Percentiles rank a stretch among this genome's conserved stretches.
Evolutionary conservation across 2,329 filamentous ascomycete genomes (phyloP).

Genomic region (Clarireedia homoeocarpa): DNA sequence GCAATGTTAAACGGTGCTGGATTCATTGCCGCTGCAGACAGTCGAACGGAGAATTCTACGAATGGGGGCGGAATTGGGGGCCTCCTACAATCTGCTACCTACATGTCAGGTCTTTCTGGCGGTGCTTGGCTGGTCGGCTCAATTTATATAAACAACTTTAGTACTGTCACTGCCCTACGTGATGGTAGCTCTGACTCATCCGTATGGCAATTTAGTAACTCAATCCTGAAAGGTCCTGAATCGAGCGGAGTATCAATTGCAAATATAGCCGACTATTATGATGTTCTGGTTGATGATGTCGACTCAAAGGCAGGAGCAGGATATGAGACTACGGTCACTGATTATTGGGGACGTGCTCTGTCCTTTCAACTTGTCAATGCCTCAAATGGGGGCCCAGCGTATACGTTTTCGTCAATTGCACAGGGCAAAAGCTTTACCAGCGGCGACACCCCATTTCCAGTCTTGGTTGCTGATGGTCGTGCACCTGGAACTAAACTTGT

Average conservation of each 20-base stretch:
- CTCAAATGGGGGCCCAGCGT: conserved; percentile 63
- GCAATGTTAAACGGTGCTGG: conserved; percentile 81
- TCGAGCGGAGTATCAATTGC: conserved; percentile 43
- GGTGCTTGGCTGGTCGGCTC: conserved; percentile 82
- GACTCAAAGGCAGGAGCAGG: conserved; percentile 53
- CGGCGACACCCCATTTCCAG: conserved; percentile 61
- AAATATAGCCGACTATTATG: conserved; percentile 53
- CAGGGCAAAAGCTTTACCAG: conserved; percentile 51
- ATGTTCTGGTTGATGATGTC: conserved; percentile 51
- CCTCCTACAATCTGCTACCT: conserved; percentile 72
- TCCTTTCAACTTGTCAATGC: conserved; percentile 78
- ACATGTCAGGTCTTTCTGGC: conserved; percentile 72
- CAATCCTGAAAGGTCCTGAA: conserved; percentile 51
- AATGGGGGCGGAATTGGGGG: conserved; percentile 65
- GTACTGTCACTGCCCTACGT: conserved; percentile 52
- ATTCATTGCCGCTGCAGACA: conserved; percentile 70
- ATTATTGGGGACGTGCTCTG: conserved; percentile 81
- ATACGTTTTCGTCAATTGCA: conserved; percentile 76
- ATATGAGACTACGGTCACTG: conserved; percentile 67
- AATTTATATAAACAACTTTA: conserved; percentile 71
- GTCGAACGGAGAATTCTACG: conserved; percentile 55
- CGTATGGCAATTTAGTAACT: conserved; percentile 56
- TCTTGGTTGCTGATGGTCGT: conserved; percentile 64
- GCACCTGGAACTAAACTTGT: conserved; percentile 54
- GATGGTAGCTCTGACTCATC: conserved; percentile 34